These are phyloP conservation scores for California macrophylla DNA, from an alignment of 441 rosid genomes.

Conservation along the genomic window DNA sequence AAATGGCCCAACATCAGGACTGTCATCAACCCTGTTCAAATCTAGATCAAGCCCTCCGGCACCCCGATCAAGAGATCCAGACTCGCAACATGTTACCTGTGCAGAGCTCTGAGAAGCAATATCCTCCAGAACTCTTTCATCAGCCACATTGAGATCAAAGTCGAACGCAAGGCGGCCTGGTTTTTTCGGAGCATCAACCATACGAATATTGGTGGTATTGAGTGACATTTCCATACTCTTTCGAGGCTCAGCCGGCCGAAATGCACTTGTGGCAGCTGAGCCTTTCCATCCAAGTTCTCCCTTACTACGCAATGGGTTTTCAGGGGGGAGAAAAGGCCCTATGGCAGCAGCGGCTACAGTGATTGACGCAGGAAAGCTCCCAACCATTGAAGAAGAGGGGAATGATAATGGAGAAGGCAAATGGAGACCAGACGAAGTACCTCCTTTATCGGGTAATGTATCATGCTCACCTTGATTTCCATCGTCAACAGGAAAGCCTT, in stretches of 20 bases:
- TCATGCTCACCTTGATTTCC: slow-evolving; percentile 1
- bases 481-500: slow-evolving; percentile 13
- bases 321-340: slow-evolving; percentile 15
- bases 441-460: not conserved
- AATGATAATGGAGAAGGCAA: slow-evolving; percentile 1
- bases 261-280: slow-evolving; percentile 11
- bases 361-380: slow-evolving; percentile 11
- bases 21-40: slow-evolving; percentile 11
- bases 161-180: slow-evolving; percentile 14
- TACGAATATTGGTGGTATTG: not conserved
- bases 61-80: slow-evolving; percentile 4
- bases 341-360: slow-evolving; percentile 15
- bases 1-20: slow-evolving; percentile 4
- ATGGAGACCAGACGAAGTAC: not conserved
- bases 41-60: slow-evolving; percentile 18
- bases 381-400: slow-evolving; percentile 4
- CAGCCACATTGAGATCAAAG: slow-evolving; percentile 16
- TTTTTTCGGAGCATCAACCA: slow-evolving; percentile 4
- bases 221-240: slow-evolving; percentile 9
- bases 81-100: not conserved
- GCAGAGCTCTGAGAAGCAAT: slow-evolving; percentile 7
- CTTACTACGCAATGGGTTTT: slow-evolving; percentile 8
- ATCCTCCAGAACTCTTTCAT: slow-evolving; percentile 13
- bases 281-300: slow-evolving; percentile 24
- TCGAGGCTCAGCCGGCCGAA: slow-evolving; percentile 21